Conservation (phyloP, 2,329 filamentous ascomycete species). For the Elsinoe batatas region DNA sequence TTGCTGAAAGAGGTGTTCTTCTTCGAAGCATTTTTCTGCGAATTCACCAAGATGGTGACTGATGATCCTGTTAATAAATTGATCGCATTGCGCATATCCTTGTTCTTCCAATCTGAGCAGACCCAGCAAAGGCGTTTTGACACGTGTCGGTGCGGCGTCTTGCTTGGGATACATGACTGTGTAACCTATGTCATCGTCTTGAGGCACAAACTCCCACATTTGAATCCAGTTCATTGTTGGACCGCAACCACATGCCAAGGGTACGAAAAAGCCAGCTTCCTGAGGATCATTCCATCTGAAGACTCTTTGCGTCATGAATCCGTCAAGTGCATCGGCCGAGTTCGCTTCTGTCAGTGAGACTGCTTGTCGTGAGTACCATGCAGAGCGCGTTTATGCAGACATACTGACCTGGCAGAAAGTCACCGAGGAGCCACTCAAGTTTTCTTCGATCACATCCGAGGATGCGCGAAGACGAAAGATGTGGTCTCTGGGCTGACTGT, state of each 20-base stretch:
- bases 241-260: constrained; percentile 25
- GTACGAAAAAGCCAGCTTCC: neutral
- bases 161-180: constrained; percentile 24
- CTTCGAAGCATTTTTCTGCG: constrained; percentile 34
- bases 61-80: constrained; percentile 35
- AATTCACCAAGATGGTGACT: constrained; percentile 33
- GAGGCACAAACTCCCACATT: constrained; percentile 38
- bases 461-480: neutral
- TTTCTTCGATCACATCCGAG: constrained; percentile 5
- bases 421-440: neutral
- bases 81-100: constrained; percentile 36
- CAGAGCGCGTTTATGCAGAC: neutral
- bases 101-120: constrained; percentile 36
- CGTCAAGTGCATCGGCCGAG: neutral
- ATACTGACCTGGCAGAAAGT: constrained; percentile 2
- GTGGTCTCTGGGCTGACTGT: neutral
- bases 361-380: neutral
- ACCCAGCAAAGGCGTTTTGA: constrained; percentile 37
- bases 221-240: constrained; percentile 35
- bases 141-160: constrained; percentile 22
- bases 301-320: neutral
- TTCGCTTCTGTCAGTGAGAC: neutral
- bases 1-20: constrained; percentile 32
- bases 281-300: neutral
- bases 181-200: constrained; percentile 29